These are phyloP conservation scores for Hanseniaspora gamundiae DNA, from an alignment of 1,139 yeast species.

Conservation along the genomic window DNA sequence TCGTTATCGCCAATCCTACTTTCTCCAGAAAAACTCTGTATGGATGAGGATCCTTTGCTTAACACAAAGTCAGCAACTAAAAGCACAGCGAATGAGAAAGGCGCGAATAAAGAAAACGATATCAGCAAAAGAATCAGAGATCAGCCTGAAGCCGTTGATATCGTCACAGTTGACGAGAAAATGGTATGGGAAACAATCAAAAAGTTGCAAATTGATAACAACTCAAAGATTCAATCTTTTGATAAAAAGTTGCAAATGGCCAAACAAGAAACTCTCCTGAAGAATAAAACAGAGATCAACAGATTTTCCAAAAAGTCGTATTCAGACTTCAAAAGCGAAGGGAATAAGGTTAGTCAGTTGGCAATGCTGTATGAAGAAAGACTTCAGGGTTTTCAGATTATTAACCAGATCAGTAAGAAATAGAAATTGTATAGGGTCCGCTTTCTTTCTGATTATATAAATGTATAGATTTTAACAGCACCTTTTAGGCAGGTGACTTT, in stretches of 20 bases:
- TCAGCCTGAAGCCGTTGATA: slow-evolving; percentile 18
- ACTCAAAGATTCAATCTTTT: slow-evolving; percentile 18
- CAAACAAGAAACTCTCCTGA: slow-evolving; percentile 10
- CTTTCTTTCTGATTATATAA: too few relatives aligned
- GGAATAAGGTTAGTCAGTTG: slow-evolving; percentile 42
- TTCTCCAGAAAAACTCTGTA: slow-evolving; percentile 1
- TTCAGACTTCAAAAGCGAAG: slow-evolving; percentile 35
- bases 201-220: slow-evolving; percentile 11
- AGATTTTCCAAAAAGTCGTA: slow-evolving; percentile 26
- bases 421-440: background rate
- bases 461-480: too few relatives aligned
- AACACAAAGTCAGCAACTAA: too few relatives aligned
- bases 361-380: slow-evolving; percentile 47
- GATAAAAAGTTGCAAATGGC: slow-evolving; percentile 19
- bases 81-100: background rate
- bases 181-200: slow-evolving; percentile 5
- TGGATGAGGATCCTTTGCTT: too few relatives aligned
- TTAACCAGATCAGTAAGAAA: slow-evolving; percentile 23
- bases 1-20: background rate
- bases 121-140: slow-evolving; percentile 13
- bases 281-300: slow-evolving; percentile 11
- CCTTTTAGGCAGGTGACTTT: too few relatives aligned
- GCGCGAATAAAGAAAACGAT: background rate
- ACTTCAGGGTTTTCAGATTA: slow-evolving; percentile 38
- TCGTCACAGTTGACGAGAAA: background rate